Evolutionary conservation across 2,329 filamentous ascomycete genomes (phyloP), one percentile per base, ranked within the genome.

Genomic region (Simplicillium sp.): DNA sequence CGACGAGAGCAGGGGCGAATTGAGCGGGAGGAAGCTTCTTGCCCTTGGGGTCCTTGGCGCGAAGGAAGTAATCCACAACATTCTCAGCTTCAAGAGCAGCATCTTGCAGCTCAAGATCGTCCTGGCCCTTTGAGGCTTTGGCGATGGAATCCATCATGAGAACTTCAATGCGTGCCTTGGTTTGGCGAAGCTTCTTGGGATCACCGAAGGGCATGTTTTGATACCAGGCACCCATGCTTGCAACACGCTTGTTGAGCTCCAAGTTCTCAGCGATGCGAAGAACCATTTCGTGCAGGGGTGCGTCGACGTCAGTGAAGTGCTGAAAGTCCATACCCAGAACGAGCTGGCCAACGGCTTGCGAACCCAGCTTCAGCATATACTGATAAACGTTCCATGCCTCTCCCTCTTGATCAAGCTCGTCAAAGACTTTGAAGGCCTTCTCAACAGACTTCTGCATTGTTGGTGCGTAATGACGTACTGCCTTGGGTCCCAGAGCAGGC

Each of bases 391-490:
- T 71, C 57, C 59, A 71, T 3, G 66, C 60, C 45, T 69, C 62
- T 4, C 57, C 65, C 1, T 62, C 54, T 28, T 66, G 54, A 45
- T 77, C 74, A 0, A 81, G 59, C 37, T 66, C 60, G 44, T 72
- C 68, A 28, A 72, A 70, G 2, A 71, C 65, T 6, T 58, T 60
- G 50, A 71, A 78, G 0, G 71, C 54, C 14, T 68, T 59, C 46
- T 76, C 67, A 2, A 75, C 64, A 0, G 68, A 70, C 36, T 62
- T 54, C 46, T 79, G 73, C 73, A 82, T 80, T 0, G 64, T 67
- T 0, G 76, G 74, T 0, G 73, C 67, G 45, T 81, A 80, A 48
- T 80, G 77, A 1, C 71, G 62, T 4, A 81, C 74, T 0, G 77
- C 77, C 50, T 76, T 78, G 28, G 76, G 75, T 0, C 68, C 68